These are phyloP conservation scores for Phytophthora multivora DNA, from an alignment of 352 stramenopile genomes.

Conservation along the genomic window DNA sequence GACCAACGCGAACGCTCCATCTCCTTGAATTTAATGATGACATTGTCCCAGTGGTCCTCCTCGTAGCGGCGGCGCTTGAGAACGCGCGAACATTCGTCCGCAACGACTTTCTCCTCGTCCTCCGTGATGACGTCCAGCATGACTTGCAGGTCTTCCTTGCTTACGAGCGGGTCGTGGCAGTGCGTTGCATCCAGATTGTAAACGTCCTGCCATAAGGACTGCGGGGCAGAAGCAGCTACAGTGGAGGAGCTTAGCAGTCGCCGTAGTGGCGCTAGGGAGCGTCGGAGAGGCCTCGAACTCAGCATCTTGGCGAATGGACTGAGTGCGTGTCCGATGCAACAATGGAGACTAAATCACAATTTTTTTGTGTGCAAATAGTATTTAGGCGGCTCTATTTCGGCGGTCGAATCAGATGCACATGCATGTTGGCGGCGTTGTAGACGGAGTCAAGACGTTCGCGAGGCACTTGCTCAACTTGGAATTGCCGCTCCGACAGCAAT, in stretches of 20 bases:
- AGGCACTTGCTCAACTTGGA: conserved; percentile 39
- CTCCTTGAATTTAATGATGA: conserved; percentile 90
- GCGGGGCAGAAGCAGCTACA: neutral
- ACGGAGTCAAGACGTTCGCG: conserved; percentile 38
- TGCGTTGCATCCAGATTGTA: conserved; percentile 63
- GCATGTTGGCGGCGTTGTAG: conserved; percentile 52
- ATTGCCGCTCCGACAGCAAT: conserved; percentile 30
- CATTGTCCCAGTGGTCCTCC: conserved; percentile 83
- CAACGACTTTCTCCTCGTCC: conserved; percentile 71
- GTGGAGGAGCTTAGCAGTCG: conserved; percentile 9
- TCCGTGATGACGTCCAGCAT: conserved; percentile 73
- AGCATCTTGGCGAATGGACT: conserved; percentile 25
- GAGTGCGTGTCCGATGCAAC: conserved; percentile 1
- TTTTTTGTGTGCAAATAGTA: conserved; percentile 5
- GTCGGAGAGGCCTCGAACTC: conserved; percentile 2
- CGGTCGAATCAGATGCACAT: conserved; percentile 47
- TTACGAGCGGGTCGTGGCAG: conserved; percentile 62
- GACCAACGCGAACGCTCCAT: conserved; percentile 88
- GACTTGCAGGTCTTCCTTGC: conserved; percentile 63
- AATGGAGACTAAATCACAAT: conserved; percentile 1
- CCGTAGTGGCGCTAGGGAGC: conserved; percentile 10
- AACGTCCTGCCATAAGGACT: conserved; percentile 35
- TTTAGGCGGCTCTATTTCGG: neutral
- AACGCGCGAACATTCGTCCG: conserved; percentile 70
- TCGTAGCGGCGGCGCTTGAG: conserved; percentile 81